These are phyloP conservation scores for Achaetomiella virescens DNA, from an alignment of 495 filamentous ascomycete genomes.

Conservation along the genomic window DNA sequence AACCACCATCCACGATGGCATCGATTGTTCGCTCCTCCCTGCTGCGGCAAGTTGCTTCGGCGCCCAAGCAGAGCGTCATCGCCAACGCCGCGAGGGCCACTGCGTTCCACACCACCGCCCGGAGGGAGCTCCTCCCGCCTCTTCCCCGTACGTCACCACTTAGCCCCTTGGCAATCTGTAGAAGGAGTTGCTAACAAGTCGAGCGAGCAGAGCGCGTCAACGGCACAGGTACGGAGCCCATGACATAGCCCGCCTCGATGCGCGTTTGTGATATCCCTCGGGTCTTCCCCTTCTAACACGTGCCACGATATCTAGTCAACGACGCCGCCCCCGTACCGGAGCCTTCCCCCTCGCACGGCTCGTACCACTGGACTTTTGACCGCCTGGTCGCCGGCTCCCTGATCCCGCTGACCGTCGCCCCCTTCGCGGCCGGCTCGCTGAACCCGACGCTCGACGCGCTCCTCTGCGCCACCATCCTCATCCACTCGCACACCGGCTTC, in stretches of 20 bases:
- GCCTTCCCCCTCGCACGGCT: conserved; percentile 70
- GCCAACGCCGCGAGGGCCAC: conserved; percentile 41
- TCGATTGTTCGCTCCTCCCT: conserved; percentile 50
- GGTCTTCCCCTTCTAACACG: conserved; percentile 6
- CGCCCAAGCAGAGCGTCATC: conserved; percentile 23
- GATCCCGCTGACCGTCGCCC: conserved; percentile 79
- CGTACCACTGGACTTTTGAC: conserved; percentile 98
- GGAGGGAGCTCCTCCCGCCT: conserved; percentile 57
- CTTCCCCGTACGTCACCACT: conserved; percentile 23
- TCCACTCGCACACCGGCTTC: conserved; percentile 95
- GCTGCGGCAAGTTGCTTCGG: conserved; percentile 44
- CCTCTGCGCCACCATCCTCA: conserved; percentile 73
- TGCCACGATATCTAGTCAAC: conserved; percentile 55
- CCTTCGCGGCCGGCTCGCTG: conserved; percentile 84
- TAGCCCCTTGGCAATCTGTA: conserved; percentile 4
- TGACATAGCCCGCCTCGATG: neutral
- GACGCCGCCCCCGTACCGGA: conserved; percentile 73
- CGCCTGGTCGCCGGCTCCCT: conserved; percentile 70
- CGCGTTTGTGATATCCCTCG: conserved; percentile 8
- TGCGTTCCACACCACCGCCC: conserved; percentile 67
- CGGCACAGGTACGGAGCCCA: conserved; percentile 63
- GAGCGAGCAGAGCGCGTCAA: conserved; percentile 59
- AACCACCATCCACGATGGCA: conserved; percentile 37
- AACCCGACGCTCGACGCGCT: conserved; percentile 84
- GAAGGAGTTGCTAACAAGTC: conserved; percentile 8